Base-by-base conservation (phyloP, 2,329 filamentous ascomycete genomes). In the Sporothrix brunneoviolacea region DNA sequence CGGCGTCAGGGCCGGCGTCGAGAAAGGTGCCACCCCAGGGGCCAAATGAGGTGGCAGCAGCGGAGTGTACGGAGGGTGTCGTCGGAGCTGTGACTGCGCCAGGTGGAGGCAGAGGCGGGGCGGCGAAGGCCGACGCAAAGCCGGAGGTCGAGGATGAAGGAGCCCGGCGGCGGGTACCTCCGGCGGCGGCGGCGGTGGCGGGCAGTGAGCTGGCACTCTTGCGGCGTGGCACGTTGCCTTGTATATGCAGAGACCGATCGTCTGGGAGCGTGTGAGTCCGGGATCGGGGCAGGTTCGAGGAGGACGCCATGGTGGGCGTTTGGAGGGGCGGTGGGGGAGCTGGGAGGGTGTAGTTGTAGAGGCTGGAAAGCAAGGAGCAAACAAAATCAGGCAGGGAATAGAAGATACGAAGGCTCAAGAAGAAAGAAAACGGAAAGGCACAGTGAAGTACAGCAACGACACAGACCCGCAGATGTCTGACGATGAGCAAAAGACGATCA, bases 201-300 rank as follows among this genome's bases (percentile, higher is more conserved):
- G 55, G 43, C 18, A 55, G 19, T 2, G 49, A 48, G 37, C 43
- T 43, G 12, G 50, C 42, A 27, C 52, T 55, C 38, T 55, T 57
- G 30, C 51, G 51, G 38, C 56, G 55, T 4, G 27, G 47, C 2
- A 52, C 21, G 4, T 40, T 32, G 39, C 44, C 33, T 8, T 47
- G 27, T 6, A 54, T 13, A 3, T 49, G 42, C 22, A 48, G 21
- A 8, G 52, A 22, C 37, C 46, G 46, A 28, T 54, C 57, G 44
- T 56, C 51, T 54, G 57, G 52, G 18, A 53, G 48, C 10, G 48
- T 57, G 54, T 57, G 51, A 55, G 57, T 54, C 5, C 55, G 53
- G 9, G 39, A 32, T 18, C 55, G 32, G 7, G 33, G 13, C 8
- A 45, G 4, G 12, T 50, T 32, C 13, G 35, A 3, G 15, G 40